Base-by-base conservation (phyloP, 2,329 filamentous ascomycete genomes). In the Cordyceps militaris region DNA sequence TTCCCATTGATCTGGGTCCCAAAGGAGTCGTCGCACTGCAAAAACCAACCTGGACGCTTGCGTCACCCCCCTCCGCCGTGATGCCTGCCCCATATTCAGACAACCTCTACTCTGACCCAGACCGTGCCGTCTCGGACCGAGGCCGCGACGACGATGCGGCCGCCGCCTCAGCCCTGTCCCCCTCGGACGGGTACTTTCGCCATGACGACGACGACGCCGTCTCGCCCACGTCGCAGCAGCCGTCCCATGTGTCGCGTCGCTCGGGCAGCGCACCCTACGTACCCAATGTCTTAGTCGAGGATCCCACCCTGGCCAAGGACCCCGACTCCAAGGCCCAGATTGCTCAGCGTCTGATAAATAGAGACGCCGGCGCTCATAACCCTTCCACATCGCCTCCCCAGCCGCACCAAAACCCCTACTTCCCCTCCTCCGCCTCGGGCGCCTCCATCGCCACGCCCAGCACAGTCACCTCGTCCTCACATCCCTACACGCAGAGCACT, bases 131-230 rank as follows among this genome's bases (percentile, higher is more conserved):
- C 14, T 38, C 34, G 8, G 14, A n/a, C 34, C 24, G 36, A 43
- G 54, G 32, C 55, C 58, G 59, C 24, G 52, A 59, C 47, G 61
- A 42, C 21, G 60, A 60, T 28, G 40, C 34, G 21, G 26, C 46
- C 21, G 38, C 34, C 46, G 46, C 46, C 9, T 57, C 55, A 51
- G 68, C 70, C 42, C 68, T 79, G 57, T 80, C 78, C 30, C 78
- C 78, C 40, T 74, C 76, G n/a, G 76, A 81, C 60, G 78, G 77
- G 36, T 79, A 79, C 72, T 81, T 81, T 65, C 71, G 72, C 63
- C 69, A 48, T 11, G 71, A 70, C 57, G 61, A 60, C 52, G 64
- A 63, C 21, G 63, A 59, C 52, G 60, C 55, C 62, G 65, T 63
- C 34, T 57, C 56, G n/a, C 61, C 67, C 59, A 66, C 63, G 26